Evolutionary conservation across 257 asterid genomes (phyloP), one percentile per base, ranked within the genome.

Genomic region (Datura wrightii): DNA sequence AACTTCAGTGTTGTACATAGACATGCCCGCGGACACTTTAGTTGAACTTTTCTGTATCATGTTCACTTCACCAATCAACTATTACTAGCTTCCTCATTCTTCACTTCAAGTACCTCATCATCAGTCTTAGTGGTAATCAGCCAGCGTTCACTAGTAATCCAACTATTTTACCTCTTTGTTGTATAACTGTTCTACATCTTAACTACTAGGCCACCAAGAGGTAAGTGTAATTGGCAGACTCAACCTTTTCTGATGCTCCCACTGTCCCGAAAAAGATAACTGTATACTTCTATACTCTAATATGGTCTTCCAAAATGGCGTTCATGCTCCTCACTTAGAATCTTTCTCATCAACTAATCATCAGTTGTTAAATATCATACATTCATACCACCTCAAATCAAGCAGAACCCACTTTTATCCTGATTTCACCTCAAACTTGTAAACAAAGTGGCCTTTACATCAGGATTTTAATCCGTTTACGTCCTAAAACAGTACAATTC

Each of bases 71-170:
- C n/a, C 56, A 71, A 71, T 71, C 5, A 42, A 44, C n/a, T n/a
- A 10, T n/a, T 44, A 44, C 56, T 41, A 71, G 79, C 56, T 74
- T 50, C 39, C 59, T 19, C 18, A 6, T 48, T 74, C 59, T 24
- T 74, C 80, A 44, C 18, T 74, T 24, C 56, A 76, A 76, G 81
- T 31, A 76, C 31, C 81, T 50, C 13, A 24, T 50, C 62, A 50
- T 48, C 39, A 50, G 13, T 24, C 44, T 11, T 24, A 14, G 19
- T 3, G 10, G 60, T 11, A 74, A 74, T 48, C 24, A 48, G 14
- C 81, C 48, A 74, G 81, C 6, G 60, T 11, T 74, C 60, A 48
- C 24, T 74, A 72, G 41, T 44, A 72, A 72, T 46, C 44, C 44
- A 76, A 48, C 62, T 76, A 13, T 76, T 24, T 76, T 14, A 76